These are phyloP conservation scores for Mycena filopes DNA, from an alignment of 768 basidiomycete species.

Conservation along the genomic window DNA sequence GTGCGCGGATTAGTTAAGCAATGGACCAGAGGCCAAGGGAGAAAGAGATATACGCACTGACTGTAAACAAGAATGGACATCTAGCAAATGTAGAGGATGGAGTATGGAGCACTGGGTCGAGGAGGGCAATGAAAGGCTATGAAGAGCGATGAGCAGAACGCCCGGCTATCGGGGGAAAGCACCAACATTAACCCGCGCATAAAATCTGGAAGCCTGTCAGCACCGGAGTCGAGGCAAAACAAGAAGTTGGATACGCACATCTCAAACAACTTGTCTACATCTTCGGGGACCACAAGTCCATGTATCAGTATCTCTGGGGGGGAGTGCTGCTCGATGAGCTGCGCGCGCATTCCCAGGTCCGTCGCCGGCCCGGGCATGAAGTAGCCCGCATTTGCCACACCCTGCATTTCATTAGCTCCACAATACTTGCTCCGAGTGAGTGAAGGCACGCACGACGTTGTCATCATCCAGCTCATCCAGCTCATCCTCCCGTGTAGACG, in stretches of 20 bases:
- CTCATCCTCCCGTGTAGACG: constrained; percentile 50
- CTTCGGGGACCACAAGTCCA: constrained; percentile 78
- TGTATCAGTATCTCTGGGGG: constrained; percentile 87
- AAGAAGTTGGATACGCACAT: constrained; percentile 68
- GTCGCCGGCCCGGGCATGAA: constrained; percentile 85
- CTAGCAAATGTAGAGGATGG: constrained; percentile 82
- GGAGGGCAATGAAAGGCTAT: constrained; percentile 78
- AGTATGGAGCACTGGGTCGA: constrained; percentile 86
- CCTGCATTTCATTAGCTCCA: constrained; percentile 50
- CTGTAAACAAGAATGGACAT: constrained; percentile 92
- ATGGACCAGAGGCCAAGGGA: background rate
- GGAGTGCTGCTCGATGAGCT: constrained; percentile 79
- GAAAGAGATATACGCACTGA: constrained; percentile 60
- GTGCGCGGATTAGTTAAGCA: constrained; percentile 5
- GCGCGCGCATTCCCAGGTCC: constrained; percentile 74
- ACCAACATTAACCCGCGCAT: constrained; percentile 73
- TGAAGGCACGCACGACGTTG: constrained; percentile 62
- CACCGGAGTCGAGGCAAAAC: background rate
- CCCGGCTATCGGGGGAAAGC: background rate
- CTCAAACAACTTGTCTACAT: constrained; percentile 86
- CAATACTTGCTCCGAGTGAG: constrained; percentile 4
- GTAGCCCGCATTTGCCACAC: constrained; percentile 83
- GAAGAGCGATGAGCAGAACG: constrained; percentile 13
- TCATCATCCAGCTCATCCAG: constrained; percentile 62
- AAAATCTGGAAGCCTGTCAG: constrained; percentile 62